These are phyloP conservation scores for Taphrina deformans DNA, from an alignment of 1,139 yeast species.

Conservation along the genomic window DNA sequence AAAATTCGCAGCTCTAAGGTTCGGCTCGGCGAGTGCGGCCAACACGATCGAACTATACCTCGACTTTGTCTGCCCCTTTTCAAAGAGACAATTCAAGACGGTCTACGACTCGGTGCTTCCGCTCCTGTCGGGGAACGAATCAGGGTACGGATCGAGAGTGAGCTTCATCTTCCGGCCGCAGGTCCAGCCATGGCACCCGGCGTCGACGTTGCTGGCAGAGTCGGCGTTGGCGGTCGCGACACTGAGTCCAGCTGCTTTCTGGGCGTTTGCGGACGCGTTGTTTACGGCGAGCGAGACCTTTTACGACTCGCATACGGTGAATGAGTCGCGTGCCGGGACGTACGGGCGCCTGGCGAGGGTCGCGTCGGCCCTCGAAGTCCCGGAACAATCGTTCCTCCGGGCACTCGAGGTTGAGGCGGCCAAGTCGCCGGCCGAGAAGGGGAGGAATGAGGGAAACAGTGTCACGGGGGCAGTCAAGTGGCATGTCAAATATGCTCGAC, in stretches of 20 bases:
- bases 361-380: constrained; percentile 35
- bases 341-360: constrained; percentile 56
- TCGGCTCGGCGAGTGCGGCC: constrained; percentile 25
- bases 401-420: constrained; percentile 40
- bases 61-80: constrained; percentile 77
- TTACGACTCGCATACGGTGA: constrained; percentile 50
- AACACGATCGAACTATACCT: constrained; percentile 59
- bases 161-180: constrained; percentile 61
- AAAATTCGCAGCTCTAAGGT: constrained; percentile 29
- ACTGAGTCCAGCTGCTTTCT: constrained; percentile 60
- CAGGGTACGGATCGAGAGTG: constrained; percentile 43
- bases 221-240: constrained; percentile 68
- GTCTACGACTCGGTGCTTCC: constrained; percentile 53
- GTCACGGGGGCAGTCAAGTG: constrained; percentile 19
- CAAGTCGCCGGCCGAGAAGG: constrained; percentile 41
- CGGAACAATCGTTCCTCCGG: constrained; percentile 41
- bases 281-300: constrained; percentile 47
- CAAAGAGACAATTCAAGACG: constrained; percentile 62
- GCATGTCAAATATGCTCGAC: constrained; percentile 50
- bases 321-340: constrained; percentile 58
- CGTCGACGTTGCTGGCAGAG: constrained; percentile 66
- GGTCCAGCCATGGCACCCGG: constrained; percentile 85
- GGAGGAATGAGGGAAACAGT: constrained; percentile 58
- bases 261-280: constrained; percentile 61
- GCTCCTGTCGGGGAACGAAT: too few relatives aligned